phyloP scores from a whole-genome alignment of 495 filamentous ascomycete species.

The Trypethelium eluteriae region DNA sequence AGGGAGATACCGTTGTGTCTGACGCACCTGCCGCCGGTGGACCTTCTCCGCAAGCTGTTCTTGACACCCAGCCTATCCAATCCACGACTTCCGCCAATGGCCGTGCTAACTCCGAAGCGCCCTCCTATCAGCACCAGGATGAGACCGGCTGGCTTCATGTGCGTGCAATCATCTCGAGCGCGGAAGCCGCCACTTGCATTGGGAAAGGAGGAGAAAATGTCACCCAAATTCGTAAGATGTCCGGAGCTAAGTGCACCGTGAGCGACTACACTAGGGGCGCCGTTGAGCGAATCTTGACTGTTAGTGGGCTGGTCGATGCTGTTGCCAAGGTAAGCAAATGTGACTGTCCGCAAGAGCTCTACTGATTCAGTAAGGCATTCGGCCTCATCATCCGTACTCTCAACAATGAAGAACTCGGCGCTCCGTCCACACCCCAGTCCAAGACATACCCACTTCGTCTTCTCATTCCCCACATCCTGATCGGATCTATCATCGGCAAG shows the following conservation, averaged over 20 bases:
- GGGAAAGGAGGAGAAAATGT: constrained; percentile 98
- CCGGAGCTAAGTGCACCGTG: constrained; percentile 94
- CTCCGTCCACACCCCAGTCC: constrained; percentile 79
- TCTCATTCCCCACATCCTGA: constrained; percentile 91
- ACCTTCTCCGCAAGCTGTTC: constrained; percentile 30
- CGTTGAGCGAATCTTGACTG: constrained; percentile 92
- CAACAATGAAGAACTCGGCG: constrained; percentile 86
- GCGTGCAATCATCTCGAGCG: constrained; percentile 89
- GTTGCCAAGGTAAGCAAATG: constrained; percentile 75
- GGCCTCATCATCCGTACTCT: constrained; percentile 95
- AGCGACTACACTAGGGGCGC: constrained; percentile 96
- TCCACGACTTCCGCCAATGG: constrained; percentile 55
- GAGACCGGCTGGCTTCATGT: constrained; percentile 96
- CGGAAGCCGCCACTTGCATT: constrained; percentile 94
- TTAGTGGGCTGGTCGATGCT: constrained; percentile 89
- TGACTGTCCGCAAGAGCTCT: not conserved
- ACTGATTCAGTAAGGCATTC: constrained; percentile 61
- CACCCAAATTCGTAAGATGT: constrained; percentile 81
- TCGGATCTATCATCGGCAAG: constrained; percentile 98
- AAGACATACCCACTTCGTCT: constrained; percentile 96
- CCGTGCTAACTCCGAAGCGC: constrained; percentile 44
- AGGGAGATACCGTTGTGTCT: constrained; percentile 62
- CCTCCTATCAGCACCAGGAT: constrained; percentile 56
- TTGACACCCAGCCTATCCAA: constrained; percentile 55
- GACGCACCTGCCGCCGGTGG: constrained; percentile 58